phyloP scores from a whole-genome alignment of 805 yeast genomes.

The Scheffersomyces lignosus region DNA sequence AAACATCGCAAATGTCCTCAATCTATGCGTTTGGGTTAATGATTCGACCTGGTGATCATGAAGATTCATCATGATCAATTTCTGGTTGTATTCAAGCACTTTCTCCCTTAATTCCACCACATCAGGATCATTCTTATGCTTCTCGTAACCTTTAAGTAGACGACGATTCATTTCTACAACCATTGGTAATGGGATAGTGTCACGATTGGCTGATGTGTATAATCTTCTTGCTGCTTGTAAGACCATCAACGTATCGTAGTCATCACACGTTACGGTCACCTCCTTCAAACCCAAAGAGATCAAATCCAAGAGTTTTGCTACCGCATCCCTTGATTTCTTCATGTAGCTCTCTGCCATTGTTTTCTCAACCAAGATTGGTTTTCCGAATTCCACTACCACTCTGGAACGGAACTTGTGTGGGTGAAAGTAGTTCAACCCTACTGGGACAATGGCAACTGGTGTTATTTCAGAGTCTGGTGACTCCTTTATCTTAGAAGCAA shows the following conservation, averaged over 20 bases:
- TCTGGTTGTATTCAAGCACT: constrained; percentile 35
- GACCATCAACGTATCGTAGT: constrained; percentile 43
- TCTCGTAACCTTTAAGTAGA: constrained; percentile 35
- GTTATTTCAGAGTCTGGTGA: constrained; percentile 13
- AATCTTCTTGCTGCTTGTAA: constrained; percentile 44
- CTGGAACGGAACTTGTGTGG: constrained; percentile 41
- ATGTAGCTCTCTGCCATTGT: constrained; percentile 27
- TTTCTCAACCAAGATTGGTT: constrained; percentile 36
- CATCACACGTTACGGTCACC: constrained; percentile 42
- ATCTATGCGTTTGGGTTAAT: constrained; percentile 21
- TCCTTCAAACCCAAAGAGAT: constrained; percentile 37
- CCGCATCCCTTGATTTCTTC: constrained; percentile 26
- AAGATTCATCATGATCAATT: constrained; percentile 30
- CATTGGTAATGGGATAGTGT: constrained; percentile 38
- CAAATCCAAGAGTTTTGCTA: constrained; percentile 24
- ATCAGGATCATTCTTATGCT: constrained; percentile 33
- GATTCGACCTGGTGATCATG: constrained; percentile 44
- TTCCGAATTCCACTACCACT: constrained; percentile 44
- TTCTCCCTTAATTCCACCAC: constrained; percentile 27
- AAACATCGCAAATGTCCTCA: constrained; percentile 23
- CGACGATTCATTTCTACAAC: constrained; percentile 44
- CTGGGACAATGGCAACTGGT: constrained; percentile 36
- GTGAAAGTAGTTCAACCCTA: constrained; percentile 44
- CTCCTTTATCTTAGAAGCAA: constrained; percentile 22
- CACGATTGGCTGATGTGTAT: constrained; percentile 34